A percentile compares a stretch with the other conserved stretches of the same genome.
phyloP scores from a whole-genome alignment of 805 yeast genomes.

The Lachancea sp. region DNA sequence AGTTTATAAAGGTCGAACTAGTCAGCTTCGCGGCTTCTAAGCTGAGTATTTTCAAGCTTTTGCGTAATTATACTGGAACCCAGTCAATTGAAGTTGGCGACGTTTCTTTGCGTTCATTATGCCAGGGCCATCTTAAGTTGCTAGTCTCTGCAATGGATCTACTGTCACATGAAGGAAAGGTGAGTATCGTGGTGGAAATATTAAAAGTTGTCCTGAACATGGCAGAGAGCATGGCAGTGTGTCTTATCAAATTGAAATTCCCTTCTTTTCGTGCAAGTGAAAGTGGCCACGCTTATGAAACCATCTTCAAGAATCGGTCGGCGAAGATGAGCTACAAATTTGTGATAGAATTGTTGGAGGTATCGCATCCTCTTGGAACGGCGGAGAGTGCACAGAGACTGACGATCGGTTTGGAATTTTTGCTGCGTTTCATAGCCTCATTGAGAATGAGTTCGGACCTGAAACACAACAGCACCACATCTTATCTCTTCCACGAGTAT shows the following conservation, averaged over 20 bases:
- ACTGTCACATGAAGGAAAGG: not conserved
- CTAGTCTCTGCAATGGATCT: not conserved
- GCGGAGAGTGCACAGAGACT: not conserved
- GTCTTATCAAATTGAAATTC: slow-evolving; percentile 1
- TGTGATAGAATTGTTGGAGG: slow-evolving; percentile 2
- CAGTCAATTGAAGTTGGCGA: not conserved
- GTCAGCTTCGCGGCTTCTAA: slow-evolving; percentile 1
- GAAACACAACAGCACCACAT: no score
- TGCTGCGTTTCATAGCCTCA: not conserved
- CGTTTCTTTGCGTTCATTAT: not conserved
- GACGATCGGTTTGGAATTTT: not conserved
- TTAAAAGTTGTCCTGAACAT: not conserved
- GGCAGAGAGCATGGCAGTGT: slow-evolving; percentile 2
- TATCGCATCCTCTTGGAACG: not conserved
- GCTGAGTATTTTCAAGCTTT: not conserved
- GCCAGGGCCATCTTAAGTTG: slow-evolving; percentile 1
- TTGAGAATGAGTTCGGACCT: no score
- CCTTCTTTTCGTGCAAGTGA: not conserved
- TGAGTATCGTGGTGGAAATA: not conserved
- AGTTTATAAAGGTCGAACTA: slow-evolving; percentile 5
- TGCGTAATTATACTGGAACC: not conserved
- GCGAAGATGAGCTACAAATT: slow-evolving; percentile 1
- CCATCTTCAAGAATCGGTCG: slow-evolving; percentile 1
- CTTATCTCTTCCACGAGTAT: not conserved
- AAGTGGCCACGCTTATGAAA: not conserved